Conservation (phyloP, 2,329 filamentous ascomycete species). For the Aspergillus cejpii region DNA sequence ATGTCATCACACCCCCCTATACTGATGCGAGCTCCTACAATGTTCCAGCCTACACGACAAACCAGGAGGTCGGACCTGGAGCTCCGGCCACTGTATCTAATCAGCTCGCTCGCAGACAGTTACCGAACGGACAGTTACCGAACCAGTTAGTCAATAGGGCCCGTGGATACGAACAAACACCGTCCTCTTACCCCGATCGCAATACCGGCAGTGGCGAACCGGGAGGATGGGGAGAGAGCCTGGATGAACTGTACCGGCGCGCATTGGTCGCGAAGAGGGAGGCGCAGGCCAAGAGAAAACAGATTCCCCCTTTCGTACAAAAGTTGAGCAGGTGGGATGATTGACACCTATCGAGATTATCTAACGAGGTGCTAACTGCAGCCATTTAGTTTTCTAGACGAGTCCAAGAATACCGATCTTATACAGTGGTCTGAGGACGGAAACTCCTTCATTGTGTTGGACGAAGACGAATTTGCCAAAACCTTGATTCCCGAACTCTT, state of each 20-base stretch:
- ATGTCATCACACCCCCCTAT: constrained; percentile 27
- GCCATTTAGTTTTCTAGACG: constrained; percentile 71
- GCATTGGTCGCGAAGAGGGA: constrained; percentile 79
- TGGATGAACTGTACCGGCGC: constrained; percentile 71
- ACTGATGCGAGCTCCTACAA: constrained; percentile 38
- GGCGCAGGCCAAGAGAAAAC: constrained; percentile 81
- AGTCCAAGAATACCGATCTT: constrained; percentile 84
- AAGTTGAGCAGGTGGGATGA: constrained; percentile 82
- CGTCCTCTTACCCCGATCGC: constrained; percentile 26
- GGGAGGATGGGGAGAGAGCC: constrained; percentile 53
- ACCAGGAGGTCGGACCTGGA: constrained; percentile 48
- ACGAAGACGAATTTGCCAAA: constrained; percentile 83
- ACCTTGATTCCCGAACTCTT: constrained; percentile 68
- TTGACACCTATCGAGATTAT: too few relatives aligned
- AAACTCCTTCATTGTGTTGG: constrained; percentile 90
- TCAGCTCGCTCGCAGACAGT: constrained; percentile 39
- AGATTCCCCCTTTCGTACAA: constrained; percentile 95
- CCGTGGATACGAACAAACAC: constrained; percentile 35
- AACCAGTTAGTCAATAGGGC: constrained; percentile 37
- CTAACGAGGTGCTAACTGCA: constrained; percentile 8
- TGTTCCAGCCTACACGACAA: constrained; percentile 30
- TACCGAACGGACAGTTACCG: constrained; percentile 31
- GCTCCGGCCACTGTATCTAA: constrained; percentile 37
- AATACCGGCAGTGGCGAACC: constrained; percentile 23
- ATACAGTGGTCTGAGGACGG: constrained; percentile 97